phyloP scores from a whole-genome alignment of 129 eudicot species.

The Lactuca sativa region DNA sequence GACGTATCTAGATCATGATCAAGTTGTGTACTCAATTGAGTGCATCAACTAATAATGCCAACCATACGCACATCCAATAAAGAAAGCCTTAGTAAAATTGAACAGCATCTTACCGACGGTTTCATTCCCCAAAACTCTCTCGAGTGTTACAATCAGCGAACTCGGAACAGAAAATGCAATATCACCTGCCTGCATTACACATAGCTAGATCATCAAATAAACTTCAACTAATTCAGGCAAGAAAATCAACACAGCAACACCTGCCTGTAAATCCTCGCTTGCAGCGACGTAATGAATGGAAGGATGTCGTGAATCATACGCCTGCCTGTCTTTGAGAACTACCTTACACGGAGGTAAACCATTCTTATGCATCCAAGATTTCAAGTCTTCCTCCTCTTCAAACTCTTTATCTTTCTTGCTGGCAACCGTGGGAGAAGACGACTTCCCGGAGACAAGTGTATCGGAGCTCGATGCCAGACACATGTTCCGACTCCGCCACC shows the following conservation, averaged over 20 bases:
- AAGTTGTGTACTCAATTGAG: background rate
- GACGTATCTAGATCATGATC: background rate
- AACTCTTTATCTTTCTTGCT: constrained; percentile 39
- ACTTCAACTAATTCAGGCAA: background rate
- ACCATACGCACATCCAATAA: constrained; percentile 13
- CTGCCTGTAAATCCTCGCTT: constrained; percentile 82
- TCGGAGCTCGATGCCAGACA: constrained; percentile 64
- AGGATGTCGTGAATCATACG: constrained; percentile 46
- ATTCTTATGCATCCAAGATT: constrained; percentile 86
- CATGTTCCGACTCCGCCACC: constrained; percentile 29
- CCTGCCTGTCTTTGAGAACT: constrained; percentile 58
- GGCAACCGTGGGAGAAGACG: constrained; percentile 35
- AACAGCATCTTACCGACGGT: constrained; percentile 60
- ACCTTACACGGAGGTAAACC: constrained; percentile 94
- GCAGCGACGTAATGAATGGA: constrained; percentile 92
- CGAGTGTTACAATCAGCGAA: constrained; percentile 84
- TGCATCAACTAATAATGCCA: constrained; percentile 4
- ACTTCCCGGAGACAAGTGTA: constrained; percentile 51
- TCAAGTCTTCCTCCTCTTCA: constrained; percentile 63
- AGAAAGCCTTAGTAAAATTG: background rate
- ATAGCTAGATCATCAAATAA: background rate
- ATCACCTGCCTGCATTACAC: constrained; percentile 65
- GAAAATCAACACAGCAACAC: background rate
- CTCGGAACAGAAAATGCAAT: constrained; percentile 76
- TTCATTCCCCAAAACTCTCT: constrained; percentile 92